Conservation (phyloP, 2,329 filamentous ascomycete genomes). For the Fusarium foetens region DNA sequence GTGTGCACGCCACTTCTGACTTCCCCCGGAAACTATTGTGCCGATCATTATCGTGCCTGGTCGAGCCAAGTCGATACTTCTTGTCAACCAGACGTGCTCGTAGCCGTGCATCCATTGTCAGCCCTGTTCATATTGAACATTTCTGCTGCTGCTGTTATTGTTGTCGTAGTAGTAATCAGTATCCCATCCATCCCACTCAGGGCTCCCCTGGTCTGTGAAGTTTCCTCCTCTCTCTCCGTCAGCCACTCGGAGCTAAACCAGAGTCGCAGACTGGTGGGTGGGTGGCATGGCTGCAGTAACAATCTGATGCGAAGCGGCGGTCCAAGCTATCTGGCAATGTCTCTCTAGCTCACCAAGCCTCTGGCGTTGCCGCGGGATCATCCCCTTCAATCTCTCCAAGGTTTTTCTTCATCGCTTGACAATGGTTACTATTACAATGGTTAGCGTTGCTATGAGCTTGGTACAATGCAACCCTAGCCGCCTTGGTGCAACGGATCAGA, state of each 20-base stretch:
- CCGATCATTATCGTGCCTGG: constrained; percentile 45
- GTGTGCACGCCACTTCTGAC: constrained; percentile 41
- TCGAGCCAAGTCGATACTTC: constrained; percentile 39
- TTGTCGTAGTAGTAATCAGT: constrained; percentile 17
- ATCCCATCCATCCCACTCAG: constrained; percentile 32
- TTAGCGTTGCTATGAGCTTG: constrained; percentile 42
- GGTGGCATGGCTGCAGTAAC: constrained; percentile 33
- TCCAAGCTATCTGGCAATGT: constrained; percentile 29
- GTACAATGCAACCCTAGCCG: constrained; percentile 20
- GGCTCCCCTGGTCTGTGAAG: constrained; percentile 19
- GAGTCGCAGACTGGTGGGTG: constrained; percentile 34
- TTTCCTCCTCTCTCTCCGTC: constrained; percentile 28
- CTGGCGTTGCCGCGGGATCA: constrained; percentile 30
- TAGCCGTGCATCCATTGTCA: constrained; percentile 46
- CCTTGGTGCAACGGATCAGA: constrained; percentile 21
- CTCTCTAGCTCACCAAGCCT: constrained; percentile 24
- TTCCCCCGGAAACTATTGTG: constrained; percentile 42
- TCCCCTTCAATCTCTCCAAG: constrained; percentile 38
- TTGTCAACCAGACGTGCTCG: constrained; percentile 36
- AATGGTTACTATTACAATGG: constrained; percentile 58
- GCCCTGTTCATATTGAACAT: constrained; percentile 41
- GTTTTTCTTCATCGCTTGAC: constrained; percentile 73
- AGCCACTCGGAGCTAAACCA: constrained; percentile 20
- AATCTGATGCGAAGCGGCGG: constrained; percentile 36
- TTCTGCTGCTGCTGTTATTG: neutral